Evolutionary conservation across 805 yeast species (phyloP), one percentile per base, ranked within the genome.

Genomic region (Saturnispora bothae): DNA sequence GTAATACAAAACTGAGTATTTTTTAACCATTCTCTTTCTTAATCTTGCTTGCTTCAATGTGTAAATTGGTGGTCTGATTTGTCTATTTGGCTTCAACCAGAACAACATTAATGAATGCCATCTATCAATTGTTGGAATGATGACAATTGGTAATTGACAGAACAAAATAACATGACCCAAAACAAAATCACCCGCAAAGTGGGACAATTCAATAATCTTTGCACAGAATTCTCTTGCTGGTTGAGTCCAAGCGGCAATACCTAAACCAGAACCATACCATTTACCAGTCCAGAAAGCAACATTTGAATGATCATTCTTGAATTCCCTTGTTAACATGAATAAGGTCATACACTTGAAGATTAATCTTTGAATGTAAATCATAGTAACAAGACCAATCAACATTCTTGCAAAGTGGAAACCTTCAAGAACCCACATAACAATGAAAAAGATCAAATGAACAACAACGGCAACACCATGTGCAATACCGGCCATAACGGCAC

Each of bases 251-350:
- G 96, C 95, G 73, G 80, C 76, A 76, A 79, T 77, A 43, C 97
- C 98, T 63, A 89, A 65, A 56, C 95, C 92, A 43, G 83, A 70
- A 43, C 94, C 92, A 61, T 88, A 86, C 99, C 99, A 92, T 65
- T 86, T 88, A 72, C 99, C 99, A 42, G 95, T 83, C 99, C 99
- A 92, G 94, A 94, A 92, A 21, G 98, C 97, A 51, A 94, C 82
- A 68, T 92, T 92, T 27, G 97, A 70, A 57, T 79, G 84, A 64
- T 89, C 96, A 53, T 83, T 83, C 78, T 85, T 85, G 71, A 86
- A 86, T 67, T 92, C 99, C 69, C 98, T 78, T 38, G 96, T 84
- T 57, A 94, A 69, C 62, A 78, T 66, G 48, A 76, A 62, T 38
- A 80, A 66, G 9, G 95, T 83, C 69, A 92, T 68, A 52, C 80